Base-by-base conservation (phyloP, 768 basidiomycete genomes). In the Lenzites betulinus region DNA sequence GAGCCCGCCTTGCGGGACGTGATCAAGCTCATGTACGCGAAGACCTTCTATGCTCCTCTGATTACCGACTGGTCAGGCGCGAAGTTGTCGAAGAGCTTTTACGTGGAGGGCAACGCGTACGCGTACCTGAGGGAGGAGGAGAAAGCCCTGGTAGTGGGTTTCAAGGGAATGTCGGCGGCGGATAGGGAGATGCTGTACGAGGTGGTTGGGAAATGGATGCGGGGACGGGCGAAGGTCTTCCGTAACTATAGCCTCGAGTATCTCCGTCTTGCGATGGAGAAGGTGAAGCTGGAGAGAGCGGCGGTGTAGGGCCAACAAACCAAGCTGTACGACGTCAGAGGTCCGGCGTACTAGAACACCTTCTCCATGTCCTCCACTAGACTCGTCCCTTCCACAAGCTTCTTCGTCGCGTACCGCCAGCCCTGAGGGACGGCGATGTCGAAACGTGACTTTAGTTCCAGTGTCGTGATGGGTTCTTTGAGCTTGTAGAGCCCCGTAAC, bases 401-500 rank as follows among this genome's bases (percentile, higher is more conserved):
- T 59, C 56, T 60, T 65, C n/a, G 71, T 68, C 23, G 68, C 67
- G 51, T 70, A 75, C 20, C 67, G 52, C 61, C 63, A 71, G 13
- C 71, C 61, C 36, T 66, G 68, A 7, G 68, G 67, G 20, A 61
- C 54, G 0, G 59, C 36, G 20, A 74, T 64, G 7, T 70, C 69
- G 47, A 64, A 70, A 1, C 54, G 51, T n/a, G 51, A 47, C 52
- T 71, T 70, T 63, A 76, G 60, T 54, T 63, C 56, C 1, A 60
- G 22, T 13, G 59, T 13, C 20, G 35, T 63, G 9, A 73, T 36
- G 7, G 73, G 71, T 33, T 53, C 59, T 33, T 59, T 60, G 22
- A 77, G 68, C 46, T 65, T 56, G 46, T 68, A 70, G 13, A 75
- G 63, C 23, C 64, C 72, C 13, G 66, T 54, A 18, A 73, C 64